Percentiles rank a stretch among this genome's conserved stretches.
Conservation (phyloP, 495 filamentous ascomycete genomes). For the Trichoderma gamsii region DNA sequence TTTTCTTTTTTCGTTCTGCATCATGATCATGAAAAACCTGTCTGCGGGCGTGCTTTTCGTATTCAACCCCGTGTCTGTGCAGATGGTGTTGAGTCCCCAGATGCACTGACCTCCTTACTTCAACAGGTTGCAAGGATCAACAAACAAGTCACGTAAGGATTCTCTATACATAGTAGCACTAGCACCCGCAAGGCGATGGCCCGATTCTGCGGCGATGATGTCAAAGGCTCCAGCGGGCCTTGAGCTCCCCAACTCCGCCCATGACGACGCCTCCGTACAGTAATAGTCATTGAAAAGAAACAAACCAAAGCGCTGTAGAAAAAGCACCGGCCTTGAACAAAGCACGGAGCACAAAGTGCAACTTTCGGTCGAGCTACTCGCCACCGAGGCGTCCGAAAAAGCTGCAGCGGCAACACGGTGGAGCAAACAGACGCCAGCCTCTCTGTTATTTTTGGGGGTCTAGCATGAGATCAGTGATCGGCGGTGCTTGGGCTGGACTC, state of each 20-base stretch:
- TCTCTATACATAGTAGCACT: too few relatives aligned
- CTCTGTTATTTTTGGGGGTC: not conserved
- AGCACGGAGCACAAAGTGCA: not conserved
- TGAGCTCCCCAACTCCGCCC: not conserved
- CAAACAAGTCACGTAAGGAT: too few relatives aligned
- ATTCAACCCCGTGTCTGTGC: not conserved
- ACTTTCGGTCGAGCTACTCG: not conserved
- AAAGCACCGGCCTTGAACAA: not conserved
- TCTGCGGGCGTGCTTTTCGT: not conserved
- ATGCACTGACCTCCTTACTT: too few relatives aligned
- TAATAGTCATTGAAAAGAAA: not conserved
- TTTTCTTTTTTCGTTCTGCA: too few relatives aligned
- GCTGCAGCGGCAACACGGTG: not conserved
- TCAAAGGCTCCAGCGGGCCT: not conserved
- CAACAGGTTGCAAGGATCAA: too few relatives aligned
- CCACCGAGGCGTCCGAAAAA: conserved; percentile 2
- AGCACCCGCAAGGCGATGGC: not conserved
- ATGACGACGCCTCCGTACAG: not conserved
- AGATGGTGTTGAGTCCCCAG: too few relatives aligned
- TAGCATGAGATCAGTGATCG: conserved; percentile 7
- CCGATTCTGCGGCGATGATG: not conserved
- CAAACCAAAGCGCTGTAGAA: not conserved
- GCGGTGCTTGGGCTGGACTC: not conserved
- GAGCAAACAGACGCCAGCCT: not conserved
- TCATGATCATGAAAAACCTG: not conserved